Conservation (phyloP, 805 yeast genomes). For the Yamadazyma insecticola region DNA sequence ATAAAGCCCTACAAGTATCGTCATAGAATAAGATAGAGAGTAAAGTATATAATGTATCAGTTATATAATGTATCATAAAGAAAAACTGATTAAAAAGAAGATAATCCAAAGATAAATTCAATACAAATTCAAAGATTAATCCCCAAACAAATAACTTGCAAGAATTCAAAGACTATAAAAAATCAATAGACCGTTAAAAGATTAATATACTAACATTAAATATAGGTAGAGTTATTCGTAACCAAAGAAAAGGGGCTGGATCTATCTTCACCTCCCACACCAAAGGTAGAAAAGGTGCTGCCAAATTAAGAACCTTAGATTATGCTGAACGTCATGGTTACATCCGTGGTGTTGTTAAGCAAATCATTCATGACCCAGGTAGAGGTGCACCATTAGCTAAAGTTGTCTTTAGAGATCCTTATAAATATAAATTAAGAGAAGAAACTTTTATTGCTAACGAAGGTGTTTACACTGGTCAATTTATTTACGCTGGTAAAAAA, state of each 20-base stretch:
- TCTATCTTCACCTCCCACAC: slow-evolving; percentile 99
- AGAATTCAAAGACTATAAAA: too few species aligned
- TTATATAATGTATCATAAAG: too few species aligned
- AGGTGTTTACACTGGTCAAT: slow-evolving; percentile 99
- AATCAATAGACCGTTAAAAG: not conserved
- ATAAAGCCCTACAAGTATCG: too few species aligned
- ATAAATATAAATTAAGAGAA: slow-evolving; percentile 96
- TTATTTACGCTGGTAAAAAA: slow-evolving; percentile 97
- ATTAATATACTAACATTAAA: slow-evolving; percentile 5
- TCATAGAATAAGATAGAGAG: too few species aligned
- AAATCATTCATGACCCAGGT: slow-evolving; percentile 98
- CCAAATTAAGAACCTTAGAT: slow-evolving; percentile 98
- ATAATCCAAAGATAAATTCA: too few species aligned
- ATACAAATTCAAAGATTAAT: too few species aligned
- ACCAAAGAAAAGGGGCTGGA: slow-evolving; percentile 99
- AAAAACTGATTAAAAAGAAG: too few species aligned
- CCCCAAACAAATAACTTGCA: too few species aligned
- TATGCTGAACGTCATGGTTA: slow-evolving; percentile 99
- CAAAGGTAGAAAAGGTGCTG: slow-evolving; percentile 99
- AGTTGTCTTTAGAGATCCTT: slow-evolving; percentile 99
- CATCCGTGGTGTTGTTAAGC: slow-evolving; percentile 99
- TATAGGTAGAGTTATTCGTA: slow-evolving; percentile 98
- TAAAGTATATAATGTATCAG: too few species aligned
- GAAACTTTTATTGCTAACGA: slow-evolving; percentile 99
- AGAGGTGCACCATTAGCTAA: slow-evolving; percentile 99